Conservation (phyloP, 1,139 yeast genomes). For the Yamadazyma spencermartinsiae region DNA sequence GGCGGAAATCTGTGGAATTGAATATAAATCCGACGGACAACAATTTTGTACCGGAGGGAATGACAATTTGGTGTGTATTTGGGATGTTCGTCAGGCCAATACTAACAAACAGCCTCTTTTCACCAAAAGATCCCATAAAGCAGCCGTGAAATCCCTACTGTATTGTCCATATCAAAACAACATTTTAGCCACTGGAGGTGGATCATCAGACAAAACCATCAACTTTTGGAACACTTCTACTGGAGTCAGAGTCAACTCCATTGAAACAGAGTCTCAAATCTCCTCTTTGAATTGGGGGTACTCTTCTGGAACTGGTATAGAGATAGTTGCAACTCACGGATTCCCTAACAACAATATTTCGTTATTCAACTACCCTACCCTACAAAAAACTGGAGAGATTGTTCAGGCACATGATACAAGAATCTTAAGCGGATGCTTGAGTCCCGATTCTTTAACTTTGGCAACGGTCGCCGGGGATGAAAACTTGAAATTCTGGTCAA, state of each 20-base stretch:
- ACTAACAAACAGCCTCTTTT: conserved; percentile 58
- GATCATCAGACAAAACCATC: conserved; percentile 84
- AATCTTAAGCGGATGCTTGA: conserved; percentile 76
- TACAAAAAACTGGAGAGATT: conserved; percentile 88
- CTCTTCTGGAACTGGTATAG: conserved; percentile 69
- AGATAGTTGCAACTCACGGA: conserved; percentile 93
- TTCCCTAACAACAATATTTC: conserved; percentile 85
- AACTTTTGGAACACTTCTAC: conserved; percentile 96
- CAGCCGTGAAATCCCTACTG: conserved; percentile 93
- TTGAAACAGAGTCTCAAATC: conserved; percentile 92
- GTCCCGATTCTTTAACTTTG: conserved; percentile 86
- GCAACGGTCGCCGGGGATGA: conserved; percentile 98
- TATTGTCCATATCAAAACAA: conserved; percentile 93
- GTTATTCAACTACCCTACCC: conserved; percentile 81
- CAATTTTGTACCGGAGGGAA: conserved; percentile 94
- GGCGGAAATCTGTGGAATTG: conserved; percentile 93
- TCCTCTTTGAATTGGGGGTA: conserved; percentile 92
- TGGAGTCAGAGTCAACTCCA: conserved; percentile 82
- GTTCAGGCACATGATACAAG: conserved; percentile 87
- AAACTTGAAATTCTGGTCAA: conserved; percentile 91
- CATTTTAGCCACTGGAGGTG: conserved; percentile 94
- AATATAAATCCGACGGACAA: conserved; percentile 80
- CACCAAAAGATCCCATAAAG: conserved; percentile 77
- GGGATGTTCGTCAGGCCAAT: conserved; percentile 79
- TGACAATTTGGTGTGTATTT: conserved; percentile 87